Evolutionary conservation across 1,284 basidiomycete species (phyloP).

Genomic region (Marasmius oreades): DNA sequence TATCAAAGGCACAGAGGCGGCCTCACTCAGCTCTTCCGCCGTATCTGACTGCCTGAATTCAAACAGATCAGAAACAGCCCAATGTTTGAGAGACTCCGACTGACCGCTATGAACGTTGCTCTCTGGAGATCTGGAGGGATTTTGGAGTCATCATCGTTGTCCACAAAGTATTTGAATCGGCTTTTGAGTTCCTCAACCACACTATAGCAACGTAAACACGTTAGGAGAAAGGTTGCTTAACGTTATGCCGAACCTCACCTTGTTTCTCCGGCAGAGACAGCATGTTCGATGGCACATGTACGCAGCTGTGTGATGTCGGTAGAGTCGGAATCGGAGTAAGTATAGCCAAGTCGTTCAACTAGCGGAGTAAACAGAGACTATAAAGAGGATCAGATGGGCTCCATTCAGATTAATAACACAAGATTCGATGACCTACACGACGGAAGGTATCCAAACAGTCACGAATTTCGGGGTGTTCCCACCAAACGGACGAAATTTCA

Average conservation of each 20-base stretch:
- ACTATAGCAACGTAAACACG: conserved; percentile 31
- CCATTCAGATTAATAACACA: not conserved
- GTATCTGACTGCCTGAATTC: conserved; percentile 60
- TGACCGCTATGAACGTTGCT: conserved; percentile 23
- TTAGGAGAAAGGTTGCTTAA: not conserved
- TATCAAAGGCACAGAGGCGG: not conserved
- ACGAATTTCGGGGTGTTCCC: conserved; percentile 71
- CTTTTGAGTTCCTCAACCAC: conserved; percentile 71
- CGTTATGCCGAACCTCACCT: conserved; percentile 31
- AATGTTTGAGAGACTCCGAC: conserved; percentile 11
- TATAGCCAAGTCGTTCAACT: conserved; percentile 79
- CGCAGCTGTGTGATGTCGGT: conserved; percentile 76
- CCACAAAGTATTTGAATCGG: conserved; percentile 73
- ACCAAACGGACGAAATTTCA: conserved; percentile 74
- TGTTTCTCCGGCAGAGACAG: conserved; percentile 62
- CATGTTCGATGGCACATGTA: conserved; percentile 69
- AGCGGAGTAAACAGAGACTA: conserved; percentile 78
- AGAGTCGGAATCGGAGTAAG: conserved; percentile 67
- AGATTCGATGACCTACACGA: conserved; percentile 38
- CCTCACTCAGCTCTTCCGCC: conserved; percentile 73
- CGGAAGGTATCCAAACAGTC: conserved; percentile 64
- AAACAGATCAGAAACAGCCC: not conserved
- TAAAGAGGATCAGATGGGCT: not conserved
- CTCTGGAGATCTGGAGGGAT: conserved; percentile 79
- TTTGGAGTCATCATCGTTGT: conserved; percentile 71